A percentile compares a stretch with the other conserved stretches of the same genome.
Evolutionary conservation across 495 filamentous ascomycete genomes (phyloP).

Genomic region (Penicillium canescens): DNA sequence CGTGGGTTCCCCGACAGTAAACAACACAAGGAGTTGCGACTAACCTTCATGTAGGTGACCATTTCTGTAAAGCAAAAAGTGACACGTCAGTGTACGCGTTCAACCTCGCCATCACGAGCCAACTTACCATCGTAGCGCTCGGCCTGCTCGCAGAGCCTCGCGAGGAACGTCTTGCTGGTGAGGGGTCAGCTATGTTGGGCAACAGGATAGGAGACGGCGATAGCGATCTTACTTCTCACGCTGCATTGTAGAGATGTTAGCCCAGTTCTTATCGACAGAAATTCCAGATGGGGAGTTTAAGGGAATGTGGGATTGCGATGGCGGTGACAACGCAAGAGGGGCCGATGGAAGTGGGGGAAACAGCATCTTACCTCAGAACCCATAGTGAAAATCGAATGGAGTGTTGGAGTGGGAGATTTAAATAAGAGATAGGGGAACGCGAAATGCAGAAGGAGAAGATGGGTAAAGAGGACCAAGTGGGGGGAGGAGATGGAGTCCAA

Average conservation of each 20-base stretch:
- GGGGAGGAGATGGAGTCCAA: constrained; percentile 18
- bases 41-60: constrained; percentile 99
- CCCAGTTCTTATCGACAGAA: constrained; percentile 13
- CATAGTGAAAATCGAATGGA: constrained; percentile 32
- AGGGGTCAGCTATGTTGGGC: constrained; percentile 33
- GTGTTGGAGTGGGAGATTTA: constrained; percentile 11
- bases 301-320: constrained; percentile 31
- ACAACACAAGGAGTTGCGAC: constrained; percentile 27
- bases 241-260: constrained; percentile 47
- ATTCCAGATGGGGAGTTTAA: constrained; percentile 15
- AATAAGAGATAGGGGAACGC: constrained; percentile 13
- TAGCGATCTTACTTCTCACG: constrained; percentile 75
- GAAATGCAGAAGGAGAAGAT: constrained; percentile 30
- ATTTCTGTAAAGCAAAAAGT: constrained; percentile 63
- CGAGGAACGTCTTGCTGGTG: constrained; percentile 98
- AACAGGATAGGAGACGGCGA: constrained; percentile 17
- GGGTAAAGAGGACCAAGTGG: constrained; percentile 29
- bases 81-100: constrained; percentile 22
- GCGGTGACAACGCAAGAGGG: constrained; percentile 34
- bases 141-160: constrained; percentile 99
- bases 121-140: constrained; percentile 97
- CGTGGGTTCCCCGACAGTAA: constrained; percentile 18
- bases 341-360: constrained; percentile 41
- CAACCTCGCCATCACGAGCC: neutral
- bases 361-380: constrained; percentile 50